These are phyloP conservation scores for Fusarium buxicola DNA, from an alignment of 2,329 filamentous ascomycete genomes.

Conservation along the genomic window DNA sequence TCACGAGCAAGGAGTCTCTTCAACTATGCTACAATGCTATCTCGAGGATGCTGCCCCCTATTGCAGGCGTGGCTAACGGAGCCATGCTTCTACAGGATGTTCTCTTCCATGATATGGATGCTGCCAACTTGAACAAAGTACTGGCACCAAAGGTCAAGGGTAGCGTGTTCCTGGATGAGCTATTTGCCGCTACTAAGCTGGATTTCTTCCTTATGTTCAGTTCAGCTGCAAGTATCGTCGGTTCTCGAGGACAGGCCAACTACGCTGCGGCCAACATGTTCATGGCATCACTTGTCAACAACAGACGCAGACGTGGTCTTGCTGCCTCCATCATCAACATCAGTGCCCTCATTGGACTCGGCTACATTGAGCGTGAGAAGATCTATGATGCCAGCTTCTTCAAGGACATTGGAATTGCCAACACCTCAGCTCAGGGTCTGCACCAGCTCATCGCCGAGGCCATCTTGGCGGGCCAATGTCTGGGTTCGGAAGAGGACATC, in stretches of 20 bases:
- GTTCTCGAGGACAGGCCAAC: conserved; percentile 52
- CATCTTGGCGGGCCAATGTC: not conserved
- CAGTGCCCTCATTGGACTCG: conserved; percentile 16
- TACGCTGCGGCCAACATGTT: conserved; percentile 55
- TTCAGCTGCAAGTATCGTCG: conserved; percentile 51
- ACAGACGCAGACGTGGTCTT: conserved; percentile 47
- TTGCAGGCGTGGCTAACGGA: conserved; percentile 57
- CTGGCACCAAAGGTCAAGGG: conserved; percentile 55
- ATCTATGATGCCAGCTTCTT: conserved; percentile 14
- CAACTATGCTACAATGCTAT: conserved; percentile 18
- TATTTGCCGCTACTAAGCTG: conserved; percentile 46
- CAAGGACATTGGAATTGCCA: conserved; percentile 8
- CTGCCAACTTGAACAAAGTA: conserved; percentile 45
- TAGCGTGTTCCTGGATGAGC: conserved; percentile 46
- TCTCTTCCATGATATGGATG: conserved; percentile 48
- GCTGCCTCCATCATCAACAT: conserved; percentile 56
- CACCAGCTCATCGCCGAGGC: conserved; percentile 48
- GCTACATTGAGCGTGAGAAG: conserved; percentile 13
- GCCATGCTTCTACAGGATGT: conserved; percentile 58
- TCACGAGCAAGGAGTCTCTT: not conserved
- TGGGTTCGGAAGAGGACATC: conserved; percentile 1
- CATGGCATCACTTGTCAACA: conserved; percentile 48
- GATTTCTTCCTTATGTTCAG: conserved; percentile 59
- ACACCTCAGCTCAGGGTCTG: conserved; percentile 47
- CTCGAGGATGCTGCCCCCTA: conserved; percentile 44